Evolutionary conservation across 148 eudicot genomes (phyloP).

Genomic region (Limonium bicolor): DNA sequence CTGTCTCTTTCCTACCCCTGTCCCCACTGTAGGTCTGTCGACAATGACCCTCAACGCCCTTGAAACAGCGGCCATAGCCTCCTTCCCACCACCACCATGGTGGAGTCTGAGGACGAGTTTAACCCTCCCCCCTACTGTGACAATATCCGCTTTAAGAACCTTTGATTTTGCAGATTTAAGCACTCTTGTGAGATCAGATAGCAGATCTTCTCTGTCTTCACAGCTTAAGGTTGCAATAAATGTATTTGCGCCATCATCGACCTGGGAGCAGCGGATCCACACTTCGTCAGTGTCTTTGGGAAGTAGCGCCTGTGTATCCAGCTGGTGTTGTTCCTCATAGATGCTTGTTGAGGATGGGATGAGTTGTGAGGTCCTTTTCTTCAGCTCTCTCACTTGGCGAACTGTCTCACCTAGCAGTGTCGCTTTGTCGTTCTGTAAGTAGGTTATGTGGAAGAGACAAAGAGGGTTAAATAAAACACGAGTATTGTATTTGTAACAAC

Average conservation of each 20-base stretch:
- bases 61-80: conserved; percentile 17
- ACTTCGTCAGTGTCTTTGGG: conserved; percentile 71
- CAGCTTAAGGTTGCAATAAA: conserved; percentile 54
- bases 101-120: conserved; percentile 53
- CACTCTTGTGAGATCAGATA: conserved; percentile 45
- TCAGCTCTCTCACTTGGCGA: conserved; percentile 59
- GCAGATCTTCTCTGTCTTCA: conserved; percentile 65
- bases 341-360: not conserved
- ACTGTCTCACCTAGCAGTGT: conserved; percentile 78
- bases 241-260: conserved; percentile 8
- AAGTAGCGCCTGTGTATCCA: conserved; percentile 3
- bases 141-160: conserved; percentile 60
- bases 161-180: conserved; percentile 38
- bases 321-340: conserved; percentile 2
- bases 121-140: conserved; percentile 65
- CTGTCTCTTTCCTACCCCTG: conserved; percentile 21
- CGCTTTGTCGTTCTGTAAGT: conserved; percentile 85
- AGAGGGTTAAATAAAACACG: no score
- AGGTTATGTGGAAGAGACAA: no score
- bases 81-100: conserved; percentile 6
- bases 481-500: no score
- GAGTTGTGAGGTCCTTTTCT: conserved; percentile 29
- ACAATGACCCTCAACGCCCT: conserved; percentile 54
- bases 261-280: conserved; percentile 18
- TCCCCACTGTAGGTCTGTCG: conserved; percentile 23